Evolutionary conservation across 352 stramenopile genomes (phyloP).

Genomic region (Phytophthora rubi): DNA sequence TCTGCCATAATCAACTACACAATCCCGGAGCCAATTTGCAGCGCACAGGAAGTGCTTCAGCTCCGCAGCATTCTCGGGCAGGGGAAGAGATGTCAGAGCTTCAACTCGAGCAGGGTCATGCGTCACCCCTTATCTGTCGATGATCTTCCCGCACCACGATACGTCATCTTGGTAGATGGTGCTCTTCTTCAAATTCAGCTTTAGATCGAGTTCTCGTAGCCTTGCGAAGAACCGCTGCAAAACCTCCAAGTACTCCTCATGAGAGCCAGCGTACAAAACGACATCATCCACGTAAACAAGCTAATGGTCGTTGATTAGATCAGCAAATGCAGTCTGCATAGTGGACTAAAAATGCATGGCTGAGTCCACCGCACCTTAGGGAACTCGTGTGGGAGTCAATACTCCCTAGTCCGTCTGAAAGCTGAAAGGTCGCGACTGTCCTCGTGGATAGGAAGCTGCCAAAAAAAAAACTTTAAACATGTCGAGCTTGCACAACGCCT

Average conservation of each 20-base stretch:
- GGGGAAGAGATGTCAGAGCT: not conserved
- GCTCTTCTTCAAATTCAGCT: constrained; percentile 3
- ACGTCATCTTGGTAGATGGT: not conserved
- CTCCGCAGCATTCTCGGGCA: not conserved
- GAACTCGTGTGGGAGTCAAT: not conserved
- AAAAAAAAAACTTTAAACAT: constrained; percentile 5
- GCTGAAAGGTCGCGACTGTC: not conserved
- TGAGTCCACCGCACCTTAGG: not conserved
- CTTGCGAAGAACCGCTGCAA: not conserved
- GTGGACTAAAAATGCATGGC: not conserved
- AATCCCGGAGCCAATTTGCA: not conserved
- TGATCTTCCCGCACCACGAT: not conserved
- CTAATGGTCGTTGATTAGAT: constrained; percentile 4
- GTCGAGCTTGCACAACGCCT: constrained; percentile 4
- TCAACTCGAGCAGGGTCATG: not conserved
- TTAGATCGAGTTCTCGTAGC: not conserved
- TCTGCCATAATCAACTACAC: constrained; percentile 2
- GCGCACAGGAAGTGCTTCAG: constrained; percentile 1
- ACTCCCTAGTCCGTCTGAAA: not conserved
- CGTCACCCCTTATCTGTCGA: not conserved
- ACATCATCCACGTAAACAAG: constrained; percentile 2
- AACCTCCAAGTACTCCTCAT: not conserved
- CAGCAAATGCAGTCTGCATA: not conserved
- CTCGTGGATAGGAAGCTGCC: not conserved
- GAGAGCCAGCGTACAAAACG: not conserved